Evolutionary conservation across 306 rosid genomes (phyloP).

Genomic region (Potentilla sterilis): DNA sequence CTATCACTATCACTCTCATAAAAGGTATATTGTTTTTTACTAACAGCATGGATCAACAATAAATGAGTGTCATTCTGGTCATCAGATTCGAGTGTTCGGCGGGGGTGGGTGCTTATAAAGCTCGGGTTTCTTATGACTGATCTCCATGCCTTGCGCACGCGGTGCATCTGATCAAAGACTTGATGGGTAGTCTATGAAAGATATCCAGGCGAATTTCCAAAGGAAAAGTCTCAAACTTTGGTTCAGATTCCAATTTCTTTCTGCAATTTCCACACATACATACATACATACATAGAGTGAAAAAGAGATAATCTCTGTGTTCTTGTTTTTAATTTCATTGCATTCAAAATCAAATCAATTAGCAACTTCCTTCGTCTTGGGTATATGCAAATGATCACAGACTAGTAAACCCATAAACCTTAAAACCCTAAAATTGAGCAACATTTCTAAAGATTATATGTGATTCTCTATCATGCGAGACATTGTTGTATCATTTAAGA

Average conservation of each 20-base stretch:
- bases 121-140: not conserved
- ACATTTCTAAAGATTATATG: not conserved
- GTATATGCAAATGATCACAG: not conserved
- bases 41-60: not conserved
- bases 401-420: not conserved
- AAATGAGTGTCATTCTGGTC: not conserved
- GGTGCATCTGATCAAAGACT: not conserved
- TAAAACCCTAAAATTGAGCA: not conserved
- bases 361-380: not conserved
- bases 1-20: not conserved
- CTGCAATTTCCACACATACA: not conserved
- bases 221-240: not conserved
- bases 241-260: not conserved
- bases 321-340: not conserved
- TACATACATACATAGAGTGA: not conserved
- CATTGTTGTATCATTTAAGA: too few species aligned
- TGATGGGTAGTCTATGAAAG: not conserved
- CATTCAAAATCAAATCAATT: not conserved
- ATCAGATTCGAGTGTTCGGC: not conserved
- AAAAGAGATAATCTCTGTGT: not conserved
- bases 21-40: not conserved
- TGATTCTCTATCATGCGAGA: not conserved
- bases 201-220: not conserved
- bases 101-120: not conserved
- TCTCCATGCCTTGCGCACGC: conserved; percentile 6